These are phyloP conservation scores for Arxiozyma bovina DNA, from an alignment of 1,139 yeast genomes.

Conservation along the genomic window DNA sequence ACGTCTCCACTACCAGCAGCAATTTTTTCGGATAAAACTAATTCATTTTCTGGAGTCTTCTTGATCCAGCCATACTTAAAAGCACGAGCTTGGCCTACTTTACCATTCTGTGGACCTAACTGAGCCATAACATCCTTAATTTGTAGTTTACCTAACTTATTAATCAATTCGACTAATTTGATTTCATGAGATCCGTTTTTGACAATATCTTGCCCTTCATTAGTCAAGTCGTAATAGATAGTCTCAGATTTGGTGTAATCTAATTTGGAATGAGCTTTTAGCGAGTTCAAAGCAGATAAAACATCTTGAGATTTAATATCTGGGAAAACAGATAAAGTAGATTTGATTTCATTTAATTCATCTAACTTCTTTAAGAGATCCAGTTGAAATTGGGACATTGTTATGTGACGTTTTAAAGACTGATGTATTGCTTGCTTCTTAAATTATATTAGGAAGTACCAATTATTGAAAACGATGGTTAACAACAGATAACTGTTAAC, in stretches of 20 bases:
- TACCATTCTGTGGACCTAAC: slow-evolving; percentile 71
- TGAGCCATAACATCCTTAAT: slow-evolving; percentile 66
- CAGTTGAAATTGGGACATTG: slow-evolving; percentile 35
- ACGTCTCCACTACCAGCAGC: slow-evolving; percentile 18
- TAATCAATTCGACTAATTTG: slow-evolving; percentile 69
- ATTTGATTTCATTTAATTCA: slow-evolving; percentile 49
- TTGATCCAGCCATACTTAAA: slow-evolving; percentile 95
- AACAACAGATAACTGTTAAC: too few species aligned
- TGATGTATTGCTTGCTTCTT: not conserved
- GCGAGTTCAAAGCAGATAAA: slow-evolving; percentile 75
- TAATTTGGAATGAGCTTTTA: slow-evolving; percentile 78
- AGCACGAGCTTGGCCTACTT: slow-evolving; percentile 95
- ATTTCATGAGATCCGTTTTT: slow-evolving; percentile 83
- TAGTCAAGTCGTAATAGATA: slow-evolving; percentile 67
- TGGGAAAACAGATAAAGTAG: slow-evolving; percentile 54
- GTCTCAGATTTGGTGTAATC: slow-evolving; percentile 63
- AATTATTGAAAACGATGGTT: not conserved
- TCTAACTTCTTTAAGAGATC: slow-evolving; percentile 54
- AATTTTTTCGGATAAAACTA: slow-evolving; percentile 48
- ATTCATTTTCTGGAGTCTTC: slow-evolving; percentile 68
- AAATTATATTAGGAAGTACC: too few species aligned
- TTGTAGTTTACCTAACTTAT: slow-evolving; percentile 69
- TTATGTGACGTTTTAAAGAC: not conserved
- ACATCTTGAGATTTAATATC: slow-evolving; percentile 44
- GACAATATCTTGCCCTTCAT: slow-evolving; percentile 76